phyloP scores from a whole-genome alignment of 2,329 filamentous ascomycete genomes.

The Blastomyces parvus region DNA sequence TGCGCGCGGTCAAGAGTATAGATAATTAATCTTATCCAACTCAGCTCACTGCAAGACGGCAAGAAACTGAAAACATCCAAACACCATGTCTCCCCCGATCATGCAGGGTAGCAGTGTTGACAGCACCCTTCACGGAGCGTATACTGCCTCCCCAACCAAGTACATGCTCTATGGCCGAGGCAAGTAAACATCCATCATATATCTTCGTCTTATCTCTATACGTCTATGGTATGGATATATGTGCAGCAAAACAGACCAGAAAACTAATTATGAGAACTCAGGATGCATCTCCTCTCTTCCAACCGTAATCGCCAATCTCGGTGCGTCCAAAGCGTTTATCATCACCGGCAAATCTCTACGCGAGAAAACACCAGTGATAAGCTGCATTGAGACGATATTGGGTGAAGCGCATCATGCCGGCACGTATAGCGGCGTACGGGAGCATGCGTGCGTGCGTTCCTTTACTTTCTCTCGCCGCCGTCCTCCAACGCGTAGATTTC shows the following conservation, averaged over 20 bases:
- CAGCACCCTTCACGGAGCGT: conserved; percentile 11
- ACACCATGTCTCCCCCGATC: not conserved
- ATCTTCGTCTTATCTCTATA: not conserved
- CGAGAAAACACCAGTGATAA: conserved; percentile 16
- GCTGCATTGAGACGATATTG: conserved; percentile 10
- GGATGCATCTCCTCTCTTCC: conserved; percentile 12
- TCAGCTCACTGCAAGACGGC: not conserved
- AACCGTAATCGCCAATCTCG: conserved; percentile 11
- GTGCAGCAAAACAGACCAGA: not conserved
- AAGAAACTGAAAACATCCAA: too few species aligned
- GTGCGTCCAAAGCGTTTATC: conserved; percentile 14
- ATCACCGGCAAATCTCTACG: conserved; percentile 14
- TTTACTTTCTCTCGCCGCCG: not conserved
- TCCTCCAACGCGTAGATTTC: not conserved
- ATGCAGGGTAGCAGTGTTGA: conserved; percentile 9
- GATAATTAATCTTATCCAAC: not conserved
- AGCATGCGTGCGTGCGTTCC: conserved; percentile 12
- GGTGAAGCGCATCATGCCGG: conserved; percentile 8
- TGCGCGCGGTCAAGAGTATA: too few species aligned
- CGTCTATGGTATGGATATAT: not conserved
- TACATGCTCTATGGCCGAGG: conserved; percentile 16
- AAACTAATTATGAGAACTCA: not conserved
- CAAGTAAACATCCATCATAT: not conserved
- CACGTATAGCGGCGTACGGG: conserved; percentile 13
- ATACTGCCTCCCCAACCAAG: conserved; percentile 12